Conservation (phyloP, 345 rosid species). For the Streptanthus diversifolius region DNA sequence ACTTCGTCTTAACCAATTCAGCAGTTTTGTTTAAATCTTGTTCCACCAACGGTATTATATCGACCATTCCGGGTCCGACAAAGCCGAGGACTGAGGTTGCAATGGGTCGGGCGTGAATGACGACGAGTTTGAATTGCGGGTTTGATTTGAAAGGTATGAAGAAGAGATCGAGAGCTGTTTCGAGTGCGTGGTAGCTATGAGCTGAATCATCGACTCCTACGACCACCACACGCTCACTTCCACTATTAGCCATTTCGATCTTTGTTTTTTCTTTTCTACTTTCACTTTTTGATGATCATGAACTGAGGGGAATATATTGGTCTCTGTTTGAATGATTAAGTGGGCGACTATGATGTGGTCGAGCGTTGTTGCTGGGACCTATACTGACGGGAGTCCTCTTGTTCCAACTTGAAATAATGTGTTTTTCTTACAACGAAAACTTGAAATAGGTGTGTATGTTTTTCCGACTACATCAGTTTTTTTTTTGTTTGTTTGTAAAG, state of each 20-base stretch:
- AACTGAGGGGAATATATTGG: neutral
- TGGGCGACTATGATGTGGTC: neutral
- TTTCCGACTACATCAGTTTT: neutral
- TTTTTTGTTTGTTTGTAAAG: neutral
- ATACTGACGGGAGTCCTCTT: neutral
- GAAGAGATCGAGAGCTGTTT: constrained; percentile 55
- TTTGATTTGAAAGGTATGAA: constrained; percentile 35
- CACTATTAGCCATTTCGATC: constrained; percentile 23
- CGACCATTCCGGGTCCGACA: constrained; percentile 39
- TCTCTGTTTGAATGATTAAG: neutral
- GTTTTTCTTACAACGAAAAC: neutral
- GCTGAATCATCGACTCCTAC: constrained; percentile 51
- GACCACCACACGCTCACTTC: constrained; percentile 40
- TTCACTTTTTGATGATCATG: neutral
- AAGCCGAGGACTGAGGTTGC: constrained; percentile 35
- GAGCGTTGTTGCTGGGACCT: neutral
- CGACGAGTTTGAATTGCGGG: constrained; percentile 45
- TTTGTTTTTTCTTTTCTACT: neutral
- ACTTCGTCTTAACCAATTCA: constrained; percentile 22
- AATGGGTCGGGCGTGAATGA: constrained; percentile 47
- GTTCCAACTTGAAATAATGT: neutral
- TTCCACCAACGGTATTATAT: constrained; percentile 34
- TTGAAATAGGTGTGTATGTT: neutral
- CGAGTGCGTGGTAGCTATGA: constrained; percentile 51
- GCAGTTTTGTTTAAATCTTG: constrained; percentile 37